These are phyloP conservation scores for Populus tomentosa DNA, from an alignment of 441 rosid genomes.

Conservation along the genomic window DNA sequence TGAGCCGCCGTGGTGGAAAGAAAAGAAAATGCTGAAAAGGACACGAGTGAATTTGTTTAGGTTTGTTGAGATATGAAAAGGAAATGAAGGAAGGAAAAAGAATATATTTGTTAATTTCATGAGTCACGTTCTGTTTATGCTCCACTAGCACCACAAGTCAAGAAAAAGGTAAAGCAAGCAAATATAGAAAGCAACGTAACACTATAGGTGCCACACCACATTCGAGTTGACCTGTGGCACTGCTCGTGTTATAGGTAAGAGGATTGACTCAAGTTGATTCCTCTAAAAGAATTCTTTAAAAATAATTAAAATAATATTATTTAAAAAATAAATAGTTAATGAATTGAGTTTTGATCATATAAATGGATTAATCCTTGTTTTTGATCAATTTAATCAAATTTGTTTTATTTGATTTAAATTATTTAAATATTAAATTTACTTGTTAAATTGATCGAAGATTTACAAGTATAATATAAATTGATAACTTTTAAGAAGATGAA, in stretches of 20 bases:
- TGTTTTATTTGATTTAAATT: too few relatives aligned
- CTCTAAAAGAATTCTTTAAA: too few relatives aligned
- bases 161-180: background rate
- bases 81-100: background rate
- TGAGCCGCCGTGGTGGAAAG: background rate
- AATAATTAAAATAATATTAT: too few relatives aligned
- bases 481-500: too few relatives aligned
- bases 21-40: background rate
- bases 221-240: background rate
- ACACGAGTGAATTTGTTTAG: constrained; percentile 25
- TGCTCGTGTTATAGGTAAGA: background rate
- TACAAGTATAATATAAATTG: too few relatives aligned
- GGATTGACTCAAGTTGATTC: background rate
- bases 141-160: constrained; percentile 8
- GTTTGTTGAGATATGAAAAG: constrained; percentile 10
- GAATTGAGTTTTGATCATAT: too few relatives aligned
- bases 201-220: background rate
- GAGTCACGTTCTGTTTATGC: background rate
- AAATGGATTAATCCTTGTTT: too few relatives aligned
- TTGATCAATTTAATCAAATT: too few relatives aligned
- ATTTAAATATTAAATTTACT: too few relatives aligned
- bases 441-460: rapidly evolving
- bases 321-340: too few relatives aligned
- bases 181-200: background rate
- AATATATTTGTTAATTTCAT: background rate